phyloP scores from a whole-genome alignment of 2,329 filamentous ascomycete genomes.

The Phyllosticta citrichinensis region DNA sequence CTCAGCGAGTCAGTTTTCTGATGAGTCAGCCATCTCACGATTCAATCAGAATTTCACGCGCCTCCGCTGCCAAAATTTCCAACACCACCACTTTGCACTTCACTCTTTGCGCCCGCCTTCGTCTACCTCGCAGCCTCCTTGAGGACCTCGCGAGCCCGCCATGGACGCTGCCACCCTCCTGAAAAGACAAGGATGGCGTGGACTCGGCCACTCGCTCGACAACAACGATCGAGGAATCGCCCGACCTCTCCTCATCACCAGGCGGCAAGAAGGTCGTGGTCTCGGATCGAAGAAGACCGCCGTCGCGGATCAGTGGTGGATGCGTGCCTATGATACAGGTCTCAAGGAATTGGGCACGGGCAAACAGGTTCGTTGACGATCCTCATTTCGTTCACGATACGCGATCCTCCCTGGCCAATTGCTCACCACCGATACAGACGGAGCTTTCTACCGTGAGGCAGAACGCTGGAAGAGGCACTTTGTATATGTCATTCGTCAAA shows the following conservation, averaged over 20 bases:
- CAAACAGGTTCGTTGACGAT: constrained; percentile 40
- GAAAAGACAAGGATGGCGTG: constrained; percentile 80
- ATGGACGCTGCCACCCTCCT: constrained; percentile 86
- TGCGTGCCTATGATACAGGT: constrained; percentile 86
- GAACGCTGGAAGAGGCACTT: constrained; percentile 41
- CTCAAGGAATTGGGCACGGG: constrained; percentile 61
- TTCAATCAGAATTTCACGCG: not conserved
- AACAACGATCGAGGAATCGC: constrained; percentile 65
- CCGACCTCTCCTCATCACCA: constrained; percentile 71
- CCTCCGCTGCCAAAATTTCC: constrained; percentile 8
- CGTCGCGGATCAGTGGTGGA: constrained; percentile 85
- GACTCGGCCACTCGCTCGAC: constrained; percentile 79
- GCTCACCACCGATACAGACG: constrained; percentile 37
- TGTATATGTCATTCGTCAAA: constrained; percentile 78
- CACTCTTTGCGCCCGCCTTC: not conserved
- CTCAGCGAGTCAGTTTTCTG: not conserved
- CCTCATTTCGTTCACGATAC: not conserved
- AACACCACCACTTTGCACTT: not conserved
- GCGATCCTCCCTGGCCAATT: not conserved
- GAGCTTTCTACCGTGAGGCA: constrained; percentile 38
- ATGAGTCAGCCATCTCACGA: not conserved
- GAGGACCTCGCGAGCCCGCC: not conserved
- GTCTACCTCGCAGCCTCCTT: not conserved
- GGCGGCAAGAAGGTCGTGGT: constrained; percentile 72
- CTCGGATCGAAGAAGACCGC: constrained; percentile 63